Base-by-base conservation (phyloP, 768 basidiomycete species). In the Leccinum obscurum region DNA sequence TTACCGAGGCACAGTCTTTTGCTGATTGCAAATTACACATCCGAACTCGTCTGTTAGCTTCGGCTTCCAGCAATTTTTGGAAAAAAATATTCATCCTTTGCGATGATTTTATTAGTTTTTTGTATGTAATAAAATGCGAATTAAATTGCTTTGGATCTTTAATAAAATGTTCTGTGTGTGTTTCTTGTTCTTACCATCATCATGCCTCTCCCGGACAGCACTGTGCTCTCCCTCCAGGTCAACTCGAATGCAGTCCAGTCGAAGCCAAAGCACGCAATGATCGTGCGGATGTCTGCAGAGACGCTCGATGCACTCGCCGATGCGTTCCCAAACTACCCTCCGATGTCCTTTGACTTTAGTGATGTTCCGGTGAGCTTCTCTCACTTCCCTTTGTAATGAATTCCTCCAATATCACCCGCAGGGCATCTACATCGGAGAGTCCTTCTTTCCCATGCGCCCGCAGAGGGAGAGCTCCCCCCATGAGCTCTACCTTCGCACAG, bases 11-110 rank as follows among this genome's bases (percentile, higher is more conserved):
- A 88, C 87, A 90, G 89, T 90, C 83, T 80, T 90, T 92, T 91
- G 90, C 89, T 92, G 87, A 88, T 92, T 92, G 90, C 90, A 92
- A 92, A 92, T 90, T 92, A 91, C 83, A 90, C 89, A 92, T 92
- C 90, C 90, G 89, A 90, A 92, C 89, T 76, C 89, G 88, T 92
- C 89, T 88, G 83, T 85, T 74, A 81, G 88, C 88, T 91, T 89
- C 80, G 87, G 88, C 87, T 83, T 82, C 79, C 83, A 87, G 89
- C 87, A 92, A 92, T 92, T 92, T 92, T 93, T 92, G 90, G 85
- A 78, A 84, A 85, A 30, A 30, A 11, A 3, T 28, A 26, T 10
- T 52, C 52, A 28, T 34, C 30, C 10, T 34, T 9, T 20, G 52
- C 15, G 52, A 52, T 51, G 50, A 51, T n/a, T 39, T 44, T 44